Base-by-base conservation (phyloP, 208 protist species). In the Strigomonas galati region DNA sequence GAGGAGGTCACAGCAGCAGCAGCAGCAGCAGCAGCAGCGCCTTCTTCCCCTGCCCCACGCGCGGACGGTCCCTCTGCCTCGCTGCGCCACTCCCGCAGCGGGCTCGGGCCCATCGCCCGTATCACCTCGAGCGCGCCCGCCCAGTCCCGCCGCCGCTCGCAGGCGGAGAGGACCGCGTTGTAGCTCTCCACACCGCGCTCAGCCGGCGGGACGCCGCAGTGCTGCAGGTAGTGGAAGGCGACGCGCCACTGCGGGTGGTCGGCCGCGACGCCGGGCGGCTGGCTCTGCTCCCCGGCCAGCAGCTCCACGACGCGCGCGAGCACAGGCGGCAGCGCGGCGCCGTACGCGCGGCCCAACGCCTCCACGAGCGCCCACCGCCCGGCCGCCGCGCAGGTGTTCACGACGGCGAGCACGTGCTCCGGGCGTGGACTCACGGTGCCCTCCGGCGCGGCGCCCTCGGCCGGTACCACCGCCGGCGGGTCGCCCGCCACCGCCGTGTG, bases 81-180 rank as follows among this genome's bases (percentile, higher is more conserved):
- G 15, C 61, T 30, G 0, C 14, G 27, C 79, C 76, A 81, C 17
- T 60, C 69, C 56, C 86, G 76, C n/a, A 93, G 52, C 1, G 79
- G 71, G 67, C 89, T 95, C 10, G 84, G 79, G 4, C 89, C 89
- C 90, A 95, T 95, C 3, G 69, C 63, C 21, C 81, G 82, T 31
- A 95, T 59, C 58, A 93, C 63, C 15, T 57, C 19, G 58, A 95
- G 65, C 15, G 85, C 82, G 17, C 77, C 79, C 19, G 69, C 69
- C 86, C 85, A 93, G 68, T 95, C 84, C 67, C 72, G 64, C 27
- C 57, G 64, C n/a, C 40, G 65, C 66, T 91, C 85, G 65, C 87
- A 95, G 12, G 74, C 78, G 28, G 76, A 24, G 31, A 95, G 56
- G 44, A 75, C 80, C 15, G 72, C 83, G 63, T 93, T 90, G 72